Evolutionary conservation across 228 moss, liverwort and hornwort species (phyloP).

Genomic region (Sphagnum magellanicum): DNA sequence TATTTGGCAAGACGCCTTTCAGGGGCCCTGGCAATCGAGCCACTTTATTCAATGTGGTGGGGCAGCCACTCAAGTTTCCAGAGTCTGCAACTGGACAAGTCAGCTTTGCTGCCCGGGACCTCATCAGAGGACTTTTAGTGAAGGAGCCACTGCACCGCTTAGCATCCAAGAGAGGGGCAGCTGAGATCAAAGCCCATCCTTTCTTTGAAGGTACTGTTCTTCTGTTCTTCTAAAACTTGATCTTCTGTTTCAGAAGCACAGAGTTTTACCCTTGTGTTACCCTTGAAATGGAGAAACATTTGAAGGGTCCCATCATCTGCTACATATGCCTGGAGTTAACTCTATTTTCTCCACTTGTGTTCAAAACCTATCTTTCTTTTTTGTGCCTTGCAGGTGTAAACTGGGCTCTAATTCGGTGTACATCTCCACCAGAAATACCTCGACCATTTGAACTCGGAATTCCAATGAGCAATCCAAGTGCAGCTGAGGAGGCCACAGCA

Average conservation of each 20-base stretch:
- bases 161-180: conserved; percentile 48
- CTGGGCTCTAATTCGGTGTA: conserved; percentile 54
- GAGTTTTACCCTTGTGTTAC: too few relatives aligned
- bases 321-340: too few relatives aligned
- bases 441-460: conserved; percentile 43
- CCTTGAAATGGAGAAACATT: too few relatives aligned
- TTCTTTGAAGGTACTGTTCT: conserved; percentile 41
- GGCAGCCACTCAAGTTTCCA: conserved; percentile 47
- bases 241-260: too few relatives aligned
- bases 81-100: conserved; percentile 50
- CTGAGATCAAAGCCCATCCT: conserved; percentile 55
- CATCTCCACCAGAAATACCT: conserved; percentile 50
- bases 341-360: too few relatives aligned
- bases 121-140: conserved; percentile 42
- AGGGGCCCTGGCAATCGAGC: conserved; percentile 51
- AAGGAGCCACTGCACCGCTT: conserved; percentile 47
- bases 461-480: conserved; percentile 29
- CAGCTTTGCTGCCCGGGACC: conserved; percentile 42
- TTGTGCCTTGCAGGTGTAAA: conserved; percentile 26
- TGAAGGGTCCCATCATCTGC: too few relatives aligned
- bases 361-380: neutral
- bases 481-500: conserved; percentile 26
- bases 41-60: conserved; percentile 51
- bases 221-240: neutral
- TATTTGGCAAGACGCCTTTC: conserved; percentile 53